phyloP scores from a whole-genome alignment of 805 yeast species.

The Candida quercuum region DNA sequence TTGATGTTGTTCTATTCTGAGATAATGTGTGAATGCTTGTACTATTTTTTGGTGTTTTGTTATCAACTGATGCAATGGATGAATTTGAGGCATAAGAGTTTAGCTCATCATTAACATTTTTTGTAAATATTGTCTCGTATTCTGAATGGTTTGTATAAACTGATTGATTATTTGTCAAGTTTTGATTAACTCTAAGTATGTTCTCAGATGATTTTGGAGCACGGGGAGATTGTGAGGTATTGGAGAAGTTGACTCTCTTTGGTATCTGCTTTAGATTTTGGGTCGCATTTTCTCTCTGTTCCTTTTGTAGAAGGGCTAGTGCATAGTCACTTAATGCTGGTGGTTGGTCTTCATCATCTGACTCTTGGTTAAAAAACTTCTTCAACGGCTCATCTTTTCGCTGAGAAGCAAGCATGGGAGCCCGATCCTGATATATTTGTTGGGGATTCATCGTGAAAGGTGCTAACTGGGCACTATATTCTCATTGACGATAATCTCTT shows the following conservation, averaged over 20 bases:
- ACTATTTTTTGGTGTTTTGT: conserved; percentile 12
- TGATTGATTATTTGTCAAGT: conserved; percentile 8
- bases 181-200: conserved; percentile 9
- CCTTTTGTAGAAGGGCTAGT: conserved; percentile 41
- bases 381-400: background rate
- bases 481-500: too few species aligned
- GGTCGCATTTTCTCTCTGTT: conserved; percentile 15
- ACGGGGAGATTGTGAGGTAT: conserved; percentile 9
- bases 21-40: conserved; percentile 4
- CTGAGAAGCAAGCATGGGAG: too few species aligned
- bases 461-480: too few species aligned
- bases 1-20: conserved; percentile 18
- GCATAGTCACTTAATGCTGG: conserved; percentile 58
- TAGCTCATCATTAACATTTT: conserved; percentile 7
- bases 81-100: conserved; percentile 15
- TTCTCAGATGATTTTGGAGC: conserved; percentile 8
- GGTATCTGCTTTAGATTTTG: conserved; percentile 3
- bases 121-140: conserved; percentile 20
- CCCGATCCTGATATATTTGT: background rate
- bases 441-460: background rate
- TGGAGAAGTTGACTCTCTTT: conserved; percentile 21
- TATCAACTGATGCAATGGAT: conserved; percentile 4
- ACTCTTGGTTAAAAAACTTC: conserved; percentile 10
- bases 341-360: conserved; percentile 43
- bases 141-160: conserved; percentile 17